Evolutionary conservation across 768 basidiomycete genomes (phyloP).

Genomic region (Cubamyces sp.): DNA sequence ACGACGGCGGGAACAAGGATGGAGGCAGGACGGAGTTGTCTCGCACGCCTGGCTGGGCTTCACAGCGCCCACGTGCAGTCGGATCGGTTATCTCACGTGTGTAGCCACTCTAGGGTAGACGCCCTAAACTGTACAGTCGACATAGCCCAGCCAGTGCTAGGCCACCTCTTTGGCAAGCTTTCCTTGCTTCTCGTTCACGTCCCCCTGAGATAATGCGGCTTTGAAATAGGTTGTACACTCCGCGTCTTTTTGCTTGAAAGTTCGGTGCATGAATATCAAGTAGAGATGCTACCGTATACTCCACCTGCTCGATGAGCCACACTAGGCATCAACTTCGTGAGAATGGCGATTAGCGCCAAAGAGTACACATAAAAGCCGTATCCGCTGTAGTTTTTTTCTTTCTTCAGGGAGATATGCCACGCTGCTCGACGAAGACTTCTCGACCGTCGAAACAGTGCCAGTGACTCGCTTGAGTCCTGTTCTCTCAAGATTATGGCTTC

Average conservation of each 20-base stretch:
- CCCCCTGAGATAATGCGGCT: too few relatives aligned
- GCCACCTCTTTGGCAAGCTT: too few relatives aligned
- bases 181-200: too few relatives aligned
- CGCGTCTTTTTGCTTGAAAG: too few relatives aligned
- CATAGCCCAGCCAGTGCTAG: too few relatives aligned
- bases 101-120: constrained; percentile 16
- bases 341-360: neutral
- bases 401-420: constrained; percentile 59
- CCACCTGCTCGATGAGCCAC: too few relatives aligned
- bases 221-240: too few relatives aligned
- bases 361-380: too few relatives aligned
- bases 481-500: constrained; percentile 50
- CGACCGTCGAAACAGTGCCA: constrained; percentile 67
- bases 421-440: constrained; percentile 56
- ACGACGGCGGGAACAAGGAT: constrained; percentile 23
- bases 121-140: constrained; percentile 24
- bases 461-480: constrained; percentile 55
- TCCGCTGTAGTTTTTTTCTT: constrained; percentile 6
- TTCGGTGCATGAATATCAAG: too few relatives aligned
- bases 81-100: constrained; percentile 20
- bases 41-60: constrained; percentile 25
- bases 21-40: constrained; percentile 27
- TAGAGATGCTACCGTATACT: too few relatives aligned
- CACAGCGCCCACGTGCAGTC: constrained; percentile 23
- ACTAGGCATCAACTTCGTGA: constrained; percentile 1